Base-by-base conservation (phyloP, 768 basidiomycete genomes). In the Sarcodon aspratus region DNA sequence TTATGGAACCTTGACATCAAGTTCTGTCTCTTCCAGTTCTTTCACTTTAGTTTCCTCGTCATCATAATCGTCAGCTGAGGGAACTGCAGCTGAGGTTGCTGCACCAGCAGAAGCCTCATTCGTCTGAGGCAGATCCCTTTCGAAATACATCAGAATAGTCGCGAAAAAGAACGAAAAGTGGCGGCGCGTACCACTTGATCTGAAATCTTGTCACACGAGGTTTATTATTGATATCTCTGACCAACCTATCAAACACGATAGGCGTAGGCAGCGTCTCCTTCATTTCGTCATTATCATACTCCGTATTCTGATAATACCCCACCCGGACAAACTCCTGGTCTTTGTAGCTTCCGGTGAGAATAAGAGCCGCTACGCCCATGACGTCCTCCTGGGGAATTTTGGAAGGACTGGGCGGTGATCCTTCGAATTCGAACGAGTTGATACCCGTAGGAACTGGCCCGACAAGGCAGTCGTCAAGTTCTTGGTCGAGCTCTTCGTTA, bases 281-380 rank as follows among this genome's bases (percentile, higher is more conserved):
- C 81, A 94, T 82, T 66, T 90, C 91, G 47, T 92, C 88, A 57
- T 87, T 90, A 63, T 96, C 95, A 61, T 97, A 98, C 65, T 98
- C 95, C 21, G 94, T 97, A 61, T 98, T 94, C 67, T 98, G 96
- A 65, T 99, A 99, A 63, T 99, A 98, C 7, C 96, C 96, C 27
- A 99, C 94, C 43, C 95, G 82, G n/a, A 99, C 95, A 60, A 99
- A 99, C 63, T 98, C 96, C 59, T 96, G 94, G 46, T 97, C 95
- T 36, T 82, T 80, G 66, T 98, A 99, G 9, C 88, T 89, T 7
- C 92, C 96, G 0, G 94, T 98, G 46, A 99, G 77, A 58, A 99
- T 97, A 61, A 98, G 83, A 6, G 95, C 96, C 2, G 95, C 90
- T 13, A 99, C 94, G 43, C 96, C 96, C 10, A 99, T 75, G 33